These are phyloP conservation scores for Globisporangium echinulatum DNA, from an alignment of 352 stramenopile species.

Conservation along the genomic window DNA sequence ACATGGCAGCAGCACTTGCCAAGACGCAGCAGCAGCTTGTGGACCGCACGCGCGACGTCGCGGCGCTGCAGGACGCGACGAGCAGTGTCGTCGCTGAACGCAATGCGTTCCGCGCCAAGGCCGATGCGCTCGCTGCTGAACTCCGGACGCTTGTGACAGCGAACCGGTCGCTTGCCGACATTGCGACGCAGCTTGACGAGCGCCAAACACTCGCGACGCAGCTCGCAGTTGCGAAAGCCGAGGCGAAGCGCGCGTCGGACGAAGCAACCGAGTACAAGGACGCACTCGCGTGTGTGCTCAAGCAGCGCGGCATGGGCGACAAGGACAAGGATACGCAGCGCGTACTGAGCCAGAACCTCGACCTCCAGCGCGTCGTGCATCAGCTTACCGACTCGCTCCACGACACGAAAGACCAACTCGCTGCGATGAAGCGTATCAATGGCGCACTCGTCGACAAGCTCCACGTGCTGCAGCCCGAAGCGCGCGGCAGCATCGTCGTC, in stretches of 20 bases:
- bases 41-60: slow-evolving; percentile 19
- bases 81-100: slow-evolving; percentile 38
- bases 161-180: slow-evolving; percentile 43
- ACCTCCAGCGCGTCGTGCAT: slow-evolving; percentile 66
- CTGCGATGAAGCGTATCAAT: slow-evolving; percentile 74
- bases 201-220: slow-evolving; percentile 47
- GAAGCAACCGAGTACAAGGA: slow-evolving; percentile 60
- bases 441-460: slow-evolving; percentile 59
- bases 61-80: slow-evolving; percentile 28
- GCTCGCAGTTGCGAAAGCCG: slow-evolving; percentile 42
- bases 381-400: slow-evolving; percentile 67
- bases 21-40: slow-evolving; percentile 39
- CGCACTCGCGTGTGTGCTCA: slow-evolving; percentile 35
- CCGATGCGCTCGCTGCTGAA: slow-evolving; percentile 45
- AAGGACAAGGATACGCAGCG: slow-evolving; percentile 66
- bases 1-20: slow-evolving; percentile 20
- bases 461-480: slow-evolving; percentile 43
- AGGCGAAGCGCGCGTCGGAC: slow-evolving; percentile 42
- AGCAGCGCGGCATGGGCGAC: slow-evolving; percentile 44
- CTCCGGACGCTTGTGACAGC: slow-evolving; percentile 46
- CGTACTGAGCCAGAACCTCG: slow-evolving; percentile 52
- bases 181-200: slow-evolving; percentile 52
- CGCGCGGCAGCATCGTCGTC: slow-evolving; percentile 37
- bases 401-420: slow-evolving; percentile 62
- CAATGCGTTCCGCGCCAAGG: slow-evolving; percentile 53